Conservation (phyloP, 768 basidiomycete genomes). For the Peribolospora baueri region DNA sequence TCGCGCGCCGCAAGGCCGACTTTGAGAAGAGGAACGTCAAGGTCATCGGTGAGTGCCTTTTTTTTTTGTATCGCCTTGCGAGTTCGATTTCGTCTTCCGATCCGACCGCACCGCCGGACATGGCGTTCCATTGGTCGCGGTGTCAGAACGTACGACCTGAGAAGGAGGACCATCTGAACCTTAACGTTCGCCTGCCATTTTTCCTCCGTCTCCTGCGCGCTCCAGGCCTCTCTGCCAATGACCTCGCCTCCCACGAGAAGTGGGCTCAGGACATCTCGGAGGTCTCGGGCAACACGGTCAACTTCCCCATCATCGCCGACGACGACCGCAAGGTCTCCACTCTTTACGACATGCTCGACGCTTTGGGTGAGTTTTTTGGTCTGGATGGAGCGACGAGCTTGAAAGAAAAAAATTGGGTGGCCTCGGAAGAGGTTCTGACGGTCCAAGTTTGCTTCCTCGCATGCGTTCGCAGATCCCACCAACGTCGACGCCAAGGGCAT, state of each 20-base stretch:
- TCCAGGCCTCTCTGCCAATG: conserved; percentile 58
- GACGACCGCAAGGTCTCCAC: conserved; percentile 55
- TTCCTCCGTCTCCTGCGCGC: neutral
- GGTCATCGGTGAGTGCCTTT: conserved; percentile 32
- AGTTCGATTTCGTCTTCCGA: conserved; percentile 4
- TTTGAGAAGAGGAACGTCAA: conserved; percentile 75
- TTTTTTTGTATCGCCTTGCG: neutral
- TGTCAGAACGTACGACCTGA: no score
- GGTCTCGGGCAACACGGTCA: conserved; percentile 42
- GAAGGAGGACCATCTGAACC: conserved; percentile 2
- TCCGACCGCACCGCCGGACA: no score
- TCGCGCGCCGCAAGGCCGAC: conserved; percentile 61
- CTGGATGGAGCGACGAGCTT: neutral
- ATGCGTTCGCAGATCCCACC: neutral
- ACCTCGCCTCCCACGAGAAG: conserved; percentile 50
- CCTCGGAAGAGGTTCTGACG: no score
- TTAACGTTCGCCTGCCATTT: conserved; percentile 11
- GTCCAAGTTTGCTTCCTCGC: no score
- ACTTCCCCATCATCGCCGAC: conserved; percentile 95
- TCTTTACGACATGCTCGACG: conserved; percentile 7
- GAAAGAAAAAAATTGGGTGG: neutral
- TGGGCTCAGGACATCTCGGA: conserved; percentile 40
- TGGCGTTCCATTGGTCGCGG: no score
- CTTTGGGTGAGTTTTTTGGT: no score
- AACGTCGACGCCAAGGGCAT: conserved; percentile 61